These are phyloP conservation scores for Pyronema domesticum DNA, from an alignment of 495 filamentous ascomycete species.

Conservation along the genomic window DNA sequence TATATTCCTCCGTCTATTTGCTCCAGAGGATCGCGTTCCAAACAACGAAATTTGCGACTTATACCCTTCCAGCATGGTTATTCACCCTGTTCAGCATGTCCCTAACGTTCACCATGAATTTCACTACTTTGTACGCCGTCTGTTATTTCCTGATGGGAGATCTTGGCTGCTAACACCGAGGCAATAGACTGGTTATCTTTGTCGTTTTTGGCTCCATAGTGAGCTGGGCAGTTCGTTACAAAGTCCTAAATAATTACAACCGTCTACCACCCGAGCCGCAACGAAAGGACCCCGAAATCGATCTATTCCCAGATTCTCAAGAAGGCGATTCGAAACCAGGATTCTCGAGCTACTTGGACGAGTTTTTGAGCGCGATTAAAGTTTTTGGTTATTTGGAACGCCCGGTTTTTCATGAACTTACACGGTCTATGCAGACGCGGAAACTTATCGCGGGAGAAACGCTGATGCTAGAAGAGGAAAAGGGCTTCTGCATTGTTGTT, in stretches of 20 bases:
- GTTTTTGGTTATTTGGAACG: conserved; percentile 95
- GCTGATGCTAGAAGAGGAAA: conserved; percentile 84
- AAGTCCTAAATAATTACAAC: conserved; percentile 87
- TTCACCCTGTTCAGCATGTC: conserved; percentile 92
- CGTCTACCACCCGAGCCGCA: conserved; percentile 84
- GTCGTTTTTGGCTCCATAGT: conserved; percentile 58
- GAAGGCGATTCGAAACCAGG: conserved; percentile 82
- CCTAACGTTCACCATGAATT: conserved; percentile 93
- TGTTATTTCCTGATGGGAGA: no score
- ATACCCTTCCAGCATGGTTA: conserved; percentile 73
- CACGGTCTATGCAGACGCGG: conserved; percentile 90
- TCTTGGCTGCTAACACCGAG: conserved; percentile 35
- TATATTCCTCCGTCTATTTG: conserved; percentile 37
- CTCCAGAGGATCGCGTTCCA: conserved; percentile 67
- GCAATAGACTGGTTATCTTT: conserved; percentile 54
- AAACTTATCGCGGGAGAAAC: conserved; percentile 90
- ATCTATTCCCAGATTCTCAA: conserved; percentile 81
- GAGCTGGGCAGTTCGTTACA: conserved; percentile 86
- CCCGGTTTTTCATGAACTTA: conserved; percentile 93
- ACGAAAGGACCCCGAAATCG: conserved; percentile 85
- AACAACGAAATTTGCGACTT: conserved; percentile 66
- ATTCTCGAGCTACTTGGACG: conserved; percentile 84
- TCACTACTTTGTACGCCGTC: conserved; percentile 43
- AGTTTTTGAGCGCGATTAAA: conserved; percentile 97
- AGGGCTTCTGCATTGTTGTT: conserved; percentile 93